phyloP scores from a whole-genome alignment of 2,329 filamentous ascomycete species.

The Arthrobotrys sphaeroides region DNA sequence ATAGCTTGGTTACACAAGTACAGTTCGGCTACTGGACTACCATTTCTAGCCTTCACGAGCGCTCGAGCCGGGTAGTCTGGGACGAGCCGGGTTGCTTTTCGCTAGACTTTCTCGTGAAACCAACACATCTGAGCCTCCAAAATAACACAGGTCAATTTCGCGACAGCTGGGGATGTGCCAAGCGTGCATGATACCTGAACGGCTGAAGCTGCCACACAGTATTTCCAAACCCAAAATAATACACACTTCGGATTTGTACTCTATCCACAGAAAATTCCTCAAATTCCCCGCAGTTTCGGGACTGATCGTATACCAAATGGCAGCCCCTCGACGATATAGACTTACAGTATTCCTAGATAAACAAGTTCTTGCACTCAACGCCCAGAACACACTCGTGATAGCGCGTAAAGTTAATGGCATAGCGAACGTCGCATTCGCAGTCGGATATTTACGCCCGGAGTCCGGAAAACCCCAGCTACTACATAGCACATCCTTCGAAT shows the following conservation, averaged over 20 bases:
- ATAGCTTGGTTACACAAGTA: no score
- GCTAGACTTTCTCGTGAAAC: no score
- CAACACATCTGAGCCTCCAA: no score
- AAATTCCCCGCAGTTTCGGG: no score
- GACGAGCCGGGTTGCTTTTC: no score
- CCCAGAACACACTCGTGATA: not conserved
- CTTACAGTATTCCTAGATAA: conserved; percentile 12
- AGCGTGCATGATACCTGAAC: not conserved
- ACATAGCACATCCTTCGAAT: conserved; percentile 2
- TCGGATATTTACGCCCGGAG: not conserved
- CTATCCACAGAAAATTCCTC: no score
- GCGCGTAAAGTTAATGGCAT: not conserved
- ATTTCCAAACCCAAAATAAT: no score
- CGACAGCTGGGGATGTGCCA: not conserved
- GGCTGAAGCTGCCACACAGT: not conserved
- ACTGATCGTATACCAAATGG: not conserved
- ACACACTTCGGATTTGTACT: no score
- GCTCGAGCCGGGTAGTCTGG: no score
- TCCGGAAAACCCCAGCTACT: not conserved
- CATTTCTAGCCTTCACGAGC: no score
- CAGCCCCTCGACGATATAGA: not conserved
- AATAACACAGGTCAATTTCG: no score
- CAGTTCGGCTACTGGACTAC: no score
- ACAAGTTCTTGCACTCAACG: not conserved
- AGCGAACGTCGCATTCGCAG: not conserved